Evolutionary conservation across 176 grass and related monocot species (phyloP), one percentile per base, ranked within the genome.

Genomic region (Eremochloa ophiuroides): DNA sequence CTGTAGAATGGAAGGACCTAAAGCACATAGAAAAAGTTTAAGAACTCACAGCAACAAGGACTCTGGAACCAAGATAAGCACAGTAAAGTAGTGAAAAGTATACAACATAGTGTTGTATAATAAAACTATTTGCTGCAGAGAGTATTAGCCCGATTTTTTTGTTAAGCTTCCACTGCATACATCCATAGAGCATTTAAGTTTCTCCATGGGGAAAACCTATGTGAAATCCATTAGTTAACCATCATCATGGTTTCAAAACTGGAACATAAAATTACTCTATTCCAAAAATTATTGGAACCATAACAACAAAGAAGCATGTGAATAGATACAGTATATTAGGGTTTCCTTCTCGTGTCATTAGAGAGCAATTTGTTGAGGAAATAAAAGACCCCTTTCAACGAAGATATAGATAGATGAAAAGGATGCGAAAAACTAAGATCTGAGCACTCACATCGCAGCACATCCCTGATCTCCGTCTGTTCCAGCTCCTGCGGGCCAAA

Each of bases 361-460:
- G 29, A 31, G 14, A 28, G 43, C 20, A 30, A 10, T 50, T 22
- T 56, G 10, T 37, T 37, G 20, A 4, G 34, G n/a, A 7, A 79
- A 59, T 11, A 48, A 17, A 51, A 66, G 48, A 23, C 13, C 29
- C 13, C 33, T 26, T 51, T 67, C 34, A 15, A 38, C 22, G 12
- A 80, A 67, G n/a, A n/a, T 13, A 53, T 38, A 53, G 29, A 16
- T 25, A 37, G 48, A 56, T 20, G 18, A 11, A 6, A 38, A 39
- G n/a, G 18, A 44, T 15, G 51, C 25, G 29, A 82, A 44, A 51
- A 26, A 39, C 0, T 42, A 41, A 59, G 71, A 2, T 62, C 26
- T 66, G 35, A 69, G 77, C 23, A 80, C 84, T 90, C 65, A 90
- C 88, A 90, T 74, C 80, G 73, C 84, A 90, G 55, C 59, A 90